These are phyloP conservation scores for Fusarium coffeatum DNA, from an alignment of 2,329 filamentous ascomycete species.

Conservation along the genomic window DNA sequence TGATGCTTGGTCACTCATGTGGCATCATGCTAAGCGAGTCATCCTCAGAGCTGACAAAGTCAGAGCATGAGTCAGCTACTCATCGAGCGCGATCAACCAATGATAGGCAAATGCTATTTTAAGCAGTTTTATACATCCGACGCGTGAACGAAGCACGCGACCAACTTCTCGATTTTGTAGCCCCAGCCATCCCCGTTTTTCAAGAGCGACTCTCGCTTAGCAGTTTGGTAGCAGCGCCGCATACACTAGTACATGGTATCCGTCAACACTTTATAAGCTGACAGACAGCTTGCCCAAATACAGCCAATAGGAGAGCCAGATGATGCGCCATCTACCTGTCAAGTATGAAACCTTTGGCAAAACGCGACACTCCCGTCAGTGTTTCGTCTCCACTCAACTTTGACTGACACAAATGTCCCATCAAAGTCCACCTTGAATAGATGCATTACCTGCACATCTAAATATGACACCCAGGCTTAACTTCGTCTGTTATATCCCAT, in stretches of 20 bases:
- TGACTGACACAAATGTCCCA: rapidly evolving
- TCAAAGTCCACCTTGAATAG: rapidly evolving
- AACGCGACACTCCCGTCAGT: not conserved
- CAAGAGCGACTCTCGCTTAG: not conserved
- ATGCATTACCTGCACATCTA: too few relatives aligned
- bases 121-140: not conserved
- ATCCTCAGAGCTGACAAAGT: rapidly evolving
- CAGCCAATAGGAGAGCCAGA: not conserved
- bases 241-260: not conserved
- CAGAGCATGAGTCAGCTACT: rapidly evolving
- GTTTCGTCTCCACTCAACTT: not conserved
- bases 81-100: rapidly evolving
- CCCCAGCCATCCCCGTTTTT: not conserved
- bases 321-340: not conserved
- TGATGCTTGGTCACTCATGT: too few relatives aligned
- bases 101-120: not conserved
- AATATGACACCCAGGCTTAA: not conserved
- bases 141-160: not conserved
- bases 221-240: not conserved
- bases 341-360: not conserved
- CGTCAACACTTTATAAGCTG: not conserved
- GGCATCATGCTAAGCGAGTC: rapidly evolving
- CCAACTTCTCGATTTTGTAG: not conserved
- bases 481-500: not conserved
- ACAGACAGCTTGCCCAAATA: not conserved